Evolutionary conservation across 1,139 yeast genomes (phyloP).

Genomic region (Zygosaccharomyces pseudobailii): DNA sequence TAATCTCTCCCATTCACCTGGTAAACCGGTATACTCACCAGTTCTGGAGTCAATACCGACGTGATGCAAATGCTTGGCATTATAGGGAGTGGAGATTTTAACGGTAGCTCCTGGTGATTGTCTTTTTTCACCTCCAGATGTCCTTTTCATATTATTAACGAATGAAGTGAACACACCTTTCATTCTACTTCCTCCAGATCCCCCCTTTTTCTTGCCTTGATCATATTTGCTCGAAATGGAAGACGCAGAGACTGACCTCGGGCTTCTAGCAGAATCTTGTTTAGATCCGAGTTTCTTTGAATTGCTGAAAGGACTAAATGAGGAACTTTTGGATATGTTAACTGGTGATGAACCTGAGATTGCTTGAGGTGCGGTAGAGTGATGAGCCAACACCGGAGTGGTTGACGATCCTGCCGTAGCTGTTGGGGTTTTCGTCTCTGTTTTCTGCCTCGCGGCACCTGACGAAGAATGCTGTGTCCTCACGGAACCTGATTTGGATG

Average conservation of each 20-base stretch:
- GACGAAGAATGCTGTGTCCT: slow-evolving; percentile 1
- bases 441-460: slow-evolving; percentile 9
- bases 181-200: slow-evolving; percentile 36
- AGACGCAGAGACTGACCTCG: slow-evolving; percentile 11
- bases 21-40: slow-evolving; percentile 86
- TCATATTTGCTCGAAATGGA: slow-evolving; percentile 4
- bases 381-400: slow-evolving; percentile 10
- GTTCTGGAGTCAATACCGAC: slow-evolving; percentile 82
- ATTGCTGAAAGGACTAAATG: slow-evolving; percentile 16
- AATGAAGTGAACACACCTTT: slow-evolving; percentile 48
- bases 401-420: slow-evolving; percentile 6
- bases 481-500: slow-evolving; percentile 5
- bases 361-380: slow-evolving; percentile 6
- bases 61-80: slow-evolving; percentile 86
- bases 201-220: slow-evolving; percentile 20
- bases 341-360: slow-evolving; percentile 17
- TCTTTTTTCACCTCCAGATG: slow-evolving; percentile 27
- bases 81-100: slow-evolving; percentile 84
- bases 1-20: slow-evolving; percentile 85
- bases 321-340: slow-evolving; percentile 13
- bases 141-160: slow-evolving; percentile 42
- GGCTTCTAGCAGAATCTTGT: slow-evolving; percentile 8
- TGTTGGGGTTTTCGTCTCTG: slow-evolving; percentile 2
- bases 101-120: slow-evolving; percentile 37
- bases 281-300: slow-evolving; percentile 9